Conservation (phyloP, 164 flowering plant genomes). For the Chimonanthus praecox region DNA sequence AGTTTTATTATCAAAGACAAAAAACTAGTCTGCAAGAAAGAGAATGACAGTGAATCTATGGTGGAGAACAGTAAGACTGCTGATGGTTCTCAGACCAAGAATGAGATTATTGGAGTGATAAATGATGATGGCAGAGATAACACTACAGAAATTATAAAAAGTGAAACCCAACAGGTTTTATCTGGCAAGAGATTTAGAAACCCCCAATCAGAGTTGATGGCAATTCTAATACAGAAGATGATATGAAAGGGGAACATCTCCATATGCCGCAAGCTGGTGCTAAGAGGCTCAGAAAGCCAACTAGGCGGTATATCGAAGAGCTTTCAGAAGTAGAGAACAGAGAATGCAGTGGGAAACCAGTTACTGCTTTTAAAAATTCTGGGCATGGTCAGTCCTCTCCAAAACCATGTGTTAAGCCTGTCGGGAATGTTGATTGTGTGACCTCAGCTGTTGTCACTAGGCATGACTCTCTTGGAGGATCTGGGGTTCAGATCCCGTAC, state of each 20-base stretch:
- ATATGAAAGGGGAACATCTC: constrained; percentile 31
- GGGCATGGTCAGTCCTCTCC: constrained; percentile 25
- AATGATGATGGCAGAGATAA: constrained; percentile 19
- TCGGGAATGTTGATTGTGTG: constrained; percentile 25
- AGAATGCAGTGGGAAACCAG: constrained; percentile 41
- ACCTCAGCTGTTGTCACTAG: constrained; percentile 41
- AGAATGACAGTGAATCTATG: constrained; percentile 18
- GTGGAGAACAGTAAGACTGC: constrained; percentile 11
- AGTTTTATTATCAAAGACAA: constrained; percentile 51
- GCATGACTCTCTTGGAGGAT: constrained; percentile 76
- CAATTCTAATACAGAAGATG: constrained; percentile 12
- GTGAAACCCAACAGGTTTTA: constrained; percentile 21
- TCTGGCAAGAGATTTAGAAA: constrained; percentile 29
- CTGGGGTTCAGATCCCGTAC: constrained; percentile 76
- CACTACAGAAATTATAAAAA: constrained; percentile 11
- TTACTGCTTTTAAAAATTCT: constrained; percentile 26
- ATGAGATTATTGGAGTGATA: constrained; percentile 14
- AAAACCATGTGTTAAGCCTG: constrained; percentile 26
- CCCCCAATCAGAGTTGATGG: constrained; percentile 16
- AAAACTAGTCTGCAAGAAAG: constrained; percentile 29
- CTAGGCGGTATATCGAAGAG: constrained; percentile 91
- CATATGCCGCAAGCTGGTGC: constrained; percentile 36
- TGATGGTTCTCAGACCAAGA: constrained; percentile 13
- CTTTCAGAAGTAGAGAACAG: constrained; percentile 64
- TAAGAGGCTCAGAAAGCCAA: constrained; percentile 89